Conservation (phyloP, 108 stramenopile species). For the Discostella stelligeroides region DNA sequence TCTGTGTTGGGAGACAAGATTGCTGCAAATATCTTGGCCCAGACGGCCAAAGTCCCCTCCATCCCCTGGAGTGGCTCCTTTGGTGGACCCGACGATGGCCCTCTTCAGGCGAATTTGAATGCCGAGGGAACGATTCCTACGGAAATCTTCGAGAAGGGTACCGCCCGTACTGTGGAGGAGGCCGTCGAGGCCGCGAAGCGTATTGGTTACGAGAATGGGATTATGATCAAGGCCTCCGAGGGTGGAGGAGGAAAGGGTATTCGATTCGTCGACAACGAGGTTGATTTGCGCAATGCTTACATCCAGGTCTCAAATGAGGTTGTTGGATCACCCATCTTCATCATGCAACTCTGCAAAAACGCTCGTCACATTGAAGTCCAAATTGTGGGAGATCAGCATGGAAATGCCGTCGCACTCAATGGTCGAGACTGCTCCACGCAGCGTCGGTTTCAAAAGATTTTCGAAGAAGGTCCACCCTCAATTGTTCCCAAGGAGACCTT, state of each 20-base stretch:
- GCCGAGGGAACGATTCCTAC: slow-evolving; percentile 96
- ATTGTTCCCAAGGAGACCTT: slow-evolving; percentile 88
- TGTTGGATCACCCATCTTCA: slow-evolving; percentile 94
- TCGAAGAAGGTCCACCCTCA: slow-evolving; percentile 95
- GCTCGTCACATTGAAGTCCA: slow-evolving; percentile 98
- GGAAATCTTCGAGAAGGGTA: slow-evolving; percentile 93
- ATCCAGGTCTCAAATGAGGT: slow-evolving; percentile 94
- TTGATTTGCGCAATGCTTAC: slow-evolving; percentile 81
- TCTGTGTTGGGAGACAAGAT: slow-evolving; percentile 95
- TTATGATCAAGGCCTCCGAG: slow-evolving; percentile 99
- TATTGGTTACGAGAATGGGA: slow-evolving; percentile 95
- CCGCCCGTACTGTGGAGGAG: slow-evolving; percentile 88
- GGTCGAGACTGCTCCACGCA: slow-evolving; percentile 98
- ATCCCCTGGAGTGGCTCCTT: slow-evolving; percentile 96
- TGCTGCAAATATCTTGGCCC: slow-evolving; percentile 94
- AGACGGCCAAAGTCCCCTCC: slow-evolving; percentile 94
- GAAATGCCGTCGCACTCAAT: slow-evolving; percentile 95
- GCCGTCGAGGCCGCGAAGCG: slow-evolving; percentile 89
- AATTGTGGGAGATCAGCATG: slow-evolving; percentile 97
- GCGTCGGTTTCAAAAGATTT: slow-evolving; percentile 99
- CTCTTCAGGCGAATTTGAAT: slow-evolving; percentile 87
- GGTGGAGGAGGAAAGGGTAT: slow-evolving; percentile 99
- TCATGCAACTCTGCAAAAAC: slow-evolving; percentile 98
- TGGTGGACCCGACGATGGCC: slow-evolving; percentile 90
- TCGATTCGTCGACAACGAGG: slow-evolving; percentile 93